Percentiles rank a stretch among this genome's conserved stretches.
Conservation (phyloP, 1,284 basidiomycete genomes). For the Microbotryum saponariae region DNA sequence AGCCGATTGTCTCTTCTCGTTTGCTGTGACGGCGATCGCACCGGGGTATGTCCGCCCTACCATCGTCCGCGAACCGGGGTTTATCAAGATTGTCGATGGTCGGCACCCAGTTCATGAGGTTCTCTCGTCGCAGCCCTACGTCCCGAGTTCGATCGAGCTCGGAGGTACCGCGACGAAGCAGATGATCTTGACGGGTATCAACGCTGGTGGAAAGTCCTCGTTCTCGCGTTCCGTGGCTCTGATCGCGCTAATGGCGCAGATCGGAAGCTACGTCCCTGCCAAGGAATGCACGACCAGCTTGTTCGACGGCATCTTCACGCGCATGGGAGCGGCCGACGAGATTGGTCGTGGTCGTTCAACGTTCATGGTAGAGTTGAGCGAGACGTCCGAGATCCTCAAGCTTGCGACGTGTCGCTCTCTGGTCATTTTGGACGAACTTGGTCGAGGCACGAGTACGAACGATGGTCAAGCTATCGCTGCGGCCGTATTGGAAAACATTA, state of each 20-base stretch:
- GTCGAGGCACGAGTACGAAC: slow-evolving; percentile 70
- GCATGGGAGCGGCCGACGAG: slow-evolving; percentile 65
- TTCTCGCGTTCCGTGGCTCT: slow-evolving; percentile 28
- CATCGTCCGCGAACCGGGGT: slow-evolving; percentile 36
- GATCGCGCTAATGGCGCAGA: slow-evolving; percentile 53
- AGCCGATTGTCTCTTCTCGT: slow-evolving; percentile 68
- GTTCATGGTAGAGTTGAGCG: slow-evolving; percentile 66
- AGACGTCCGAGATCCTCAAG: slow-evolving; percentile 78
- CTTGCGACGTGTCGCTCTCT: slow-evolving; percentile 34
- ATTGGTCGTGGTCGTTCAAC: slow-evolving; percentile 75
- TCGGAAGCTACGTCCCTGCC: slow-evolving; percentile 58
- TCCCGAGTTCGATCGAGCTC: slow-evolving; percentile 52
- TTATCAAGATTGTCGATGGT: slow-evolving; percentile 38
- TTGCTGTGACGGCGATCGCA: slow-evolving; percentile 43
- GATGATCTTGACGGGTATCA: slow-evolving; percentile 33
- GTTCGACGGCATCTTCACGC: slow-evolving; percentile 62
- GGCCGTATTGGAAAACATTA: slow-evolving; percentile 65
- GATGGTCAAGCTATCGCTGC: slow-evolving; percentile 79
- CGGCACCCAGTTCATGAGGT: slow-evolving; percentile 77
- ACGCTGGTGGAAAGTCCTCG: slow-evolving; percentile 47
- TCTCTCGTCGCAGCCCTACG: slow-evolving; percentile 65
- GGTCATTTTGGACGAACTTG: slow-evolving; percentile 64
- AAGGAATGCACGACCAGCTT: slow-evolving; percentile 60
- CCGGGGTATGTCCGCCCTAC: slow-evolving; percentile 64
- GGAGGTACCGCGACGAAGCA: slow-evolving; percentile 6